These are phyloP conservation scores for Gypsophila paniculata DNA, from an alignment of 179 eudicot species.

Conservation along the genomic window DNA sequence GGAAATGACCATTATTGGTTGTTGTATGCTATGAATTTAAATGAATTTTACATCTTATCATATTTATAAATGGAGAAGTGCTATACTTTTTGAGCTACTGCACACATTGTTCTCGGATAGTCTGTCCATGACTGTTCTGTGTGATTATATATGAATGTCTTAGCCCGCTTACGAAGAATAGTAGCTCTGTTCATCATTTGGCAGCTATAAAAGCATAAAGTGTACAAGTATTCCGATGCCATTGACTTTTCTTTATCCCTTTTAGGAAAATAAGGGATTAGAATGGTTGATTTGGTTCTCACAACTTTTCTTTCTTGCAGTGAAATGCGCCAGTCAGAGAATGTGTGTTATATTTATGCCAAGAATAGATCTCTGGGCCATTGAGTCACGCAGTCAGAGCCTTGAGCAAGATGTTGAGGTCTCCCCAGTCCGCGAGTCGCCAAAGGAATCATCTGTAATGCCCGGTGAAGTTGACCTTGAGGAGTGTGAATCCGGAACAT, in stretches of 20 bases:
- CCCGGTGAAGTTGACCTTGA: conserved; percentile 15
- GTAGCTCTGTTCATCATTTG: background rate
- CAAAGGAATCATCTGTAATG: conserved; percentile 20
- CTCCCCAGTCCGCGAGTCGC: conserved; percentile 25
- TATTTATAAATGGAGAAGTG: background rate
- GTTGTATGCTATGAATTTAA: background rate
- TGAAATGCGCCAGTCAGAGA: conserved; percentile 60
- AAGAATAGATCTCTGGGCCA: conserved; percentile 89
- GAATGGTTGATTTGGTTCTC: conserved; percentile 21
- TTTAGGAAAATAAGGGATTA: background rate
- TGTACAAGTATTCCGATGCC: background rate
- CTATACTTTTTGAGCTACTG: conserved; percentile 3
- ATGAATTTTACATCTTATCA: background rate
- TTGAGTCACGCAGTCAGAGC: conserved; percentile 42
- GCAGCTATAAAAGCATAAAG: conserved; percentile 4
- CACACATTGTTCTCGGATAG: conserved; percentile 2
- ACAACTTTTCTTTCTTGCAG: conserved; percentile 50
- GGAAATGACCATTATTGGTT: background rate
- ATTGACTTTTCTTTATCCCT: conserved; percentile 1
- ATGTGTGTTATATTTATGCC: conserved; percentile 77
- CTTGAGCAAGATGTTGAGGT: conserved; percentile 32
- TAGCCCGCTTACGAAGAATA: background rate
- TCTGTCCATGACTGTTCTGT: background rate
- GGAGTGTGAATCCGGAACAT: conserved; percentile 17
- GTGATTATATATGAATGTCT: too few relatives aligned